phyloP scores from a whole-genome alignment of 2,329 filamentous ascomycete species.

The Rutstroemia sp. region DNA sequence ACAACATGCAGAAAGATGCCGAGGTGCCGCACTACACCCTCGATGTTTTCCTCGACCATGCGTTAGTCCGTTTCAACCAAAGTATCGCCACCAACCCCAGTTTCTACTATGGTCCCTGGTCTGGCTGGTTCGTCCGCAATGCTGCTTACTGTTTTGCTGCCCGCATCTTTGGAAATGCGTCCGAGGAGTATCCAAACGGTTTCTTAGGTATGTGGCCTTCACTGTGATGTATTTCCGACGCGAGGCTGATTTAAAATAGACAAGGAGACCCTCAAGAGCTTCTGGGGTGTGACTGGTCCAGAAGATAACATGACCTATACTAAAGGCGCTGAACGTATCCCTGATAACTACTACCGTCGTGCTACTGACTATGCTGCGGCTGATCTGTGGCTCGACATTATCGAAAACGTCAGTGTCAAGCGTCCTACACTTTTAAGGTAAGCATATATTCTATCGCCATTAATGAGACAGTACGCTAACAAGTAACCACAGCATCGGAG shows the following conservation, averaged over 20 bases:
- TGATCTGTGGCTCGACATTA: neutral
- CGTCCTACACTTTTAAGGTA: neutral
- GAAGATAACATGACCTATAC: conserved; percentile 9
- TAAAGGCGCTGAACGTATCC: conserved; percentile 3
- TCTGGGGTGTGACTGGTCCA: conserved; percentile 22
- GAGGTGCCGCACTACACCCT: neutral
- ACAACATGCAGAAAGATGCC: neutral
- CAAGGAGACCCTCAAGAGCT: conserved; percentile 23
- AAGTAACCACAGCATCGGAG: neutral
- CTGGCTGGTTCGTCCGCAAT: conserved; percentile 20
- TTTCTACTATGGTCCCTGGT: conserved; percentile 26
- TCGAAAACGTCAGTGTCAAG: neutral
- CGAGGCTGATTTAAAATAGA: conserved; percentile 20
- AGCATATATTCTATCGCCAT: neutral
- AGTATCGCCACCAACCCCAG: conserved; percentile 26
- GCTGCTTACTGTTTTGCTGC: conserved; percentile 14
- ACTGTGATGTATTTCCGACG: conserved; percentile 9
- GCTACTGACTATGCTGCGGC: neutral
- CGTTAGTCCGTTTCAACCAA: conserved; percentile 13
- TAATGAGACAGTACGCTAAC: neutral
- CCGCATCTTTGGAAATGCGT: neutral
- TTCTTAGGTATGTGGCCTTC: neutral
- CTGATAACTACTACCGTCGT: conserved; percentile 7
- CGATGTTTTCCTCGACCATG: neutral
- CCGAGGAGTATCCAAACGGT: neutral